Conservation (phyloP, 352 stramenopile genomes). For the Globisporangium nunn region DNA sequence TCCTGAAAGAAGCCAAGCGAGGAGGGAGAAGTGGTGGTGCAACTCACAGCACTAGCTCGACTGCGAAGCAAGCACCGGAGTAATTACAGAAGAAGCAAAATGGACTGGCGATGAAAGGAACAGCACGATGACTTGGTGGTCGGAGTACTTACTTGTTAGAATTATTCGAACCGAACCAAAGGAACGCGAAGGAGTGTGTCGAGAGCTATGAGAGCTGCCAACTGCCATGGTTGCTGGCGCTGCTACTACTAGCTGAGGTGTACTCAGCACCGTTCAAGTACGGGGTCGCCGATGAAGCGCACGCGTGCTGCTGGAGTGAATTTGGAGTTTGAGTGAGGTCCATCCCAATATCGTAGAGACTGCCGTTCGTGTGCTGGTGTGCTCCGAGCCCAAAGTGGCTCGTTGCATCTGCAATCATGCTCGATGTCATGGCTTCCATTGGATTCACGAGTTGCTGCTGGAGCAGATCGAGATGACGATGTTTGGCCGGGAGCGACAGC, state of each 20-base stretch:
- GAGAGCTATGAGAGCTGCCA: conserved; percentile 6
- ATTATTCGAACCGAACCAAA: neutral
- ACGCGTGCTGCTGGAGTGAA: conserved; percentile 7
- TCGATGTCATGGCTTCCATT: conserved; percentile 21
- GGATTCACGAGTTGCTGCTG: conserved; percentile 19
- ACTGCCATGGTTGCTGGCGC: conserved; percentile 5
- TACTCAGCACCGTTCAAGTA: conserved; percentile 3
- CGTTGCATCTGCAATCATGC: neutral
- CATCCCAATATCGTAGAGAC: conserved; percentile 2
- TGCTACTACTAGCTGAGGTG: neutral
- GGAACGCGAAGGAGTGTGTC: neutral
- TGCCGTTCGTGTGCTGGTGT: neutral
- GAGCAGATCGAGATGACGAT: conserved; percentile 7
- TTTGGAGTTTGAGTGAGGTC: conserved; percentile 1
- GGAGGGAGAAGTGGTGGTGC: conserved; percentile 7
- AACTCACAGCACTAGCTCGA: neutral
- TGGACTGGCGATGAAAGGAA: neutral
- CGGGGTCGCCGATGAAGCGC: neutral
- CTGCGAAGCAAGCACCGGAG: neutral
- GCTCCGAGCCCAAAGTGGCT: conserved; percentile 2
- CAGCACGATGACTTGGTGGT: neutral
- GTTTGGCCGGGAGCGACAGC: conserved; percentile 7
- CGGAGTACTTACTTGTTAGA: neutral
- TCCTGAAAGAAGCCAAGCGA: conserved; percentile 77
- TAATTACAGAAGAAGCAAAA: neutral